Conservation (phyloP, 371 early-diverging fungal genomes). For the Smittium mucronatum region DNA sequence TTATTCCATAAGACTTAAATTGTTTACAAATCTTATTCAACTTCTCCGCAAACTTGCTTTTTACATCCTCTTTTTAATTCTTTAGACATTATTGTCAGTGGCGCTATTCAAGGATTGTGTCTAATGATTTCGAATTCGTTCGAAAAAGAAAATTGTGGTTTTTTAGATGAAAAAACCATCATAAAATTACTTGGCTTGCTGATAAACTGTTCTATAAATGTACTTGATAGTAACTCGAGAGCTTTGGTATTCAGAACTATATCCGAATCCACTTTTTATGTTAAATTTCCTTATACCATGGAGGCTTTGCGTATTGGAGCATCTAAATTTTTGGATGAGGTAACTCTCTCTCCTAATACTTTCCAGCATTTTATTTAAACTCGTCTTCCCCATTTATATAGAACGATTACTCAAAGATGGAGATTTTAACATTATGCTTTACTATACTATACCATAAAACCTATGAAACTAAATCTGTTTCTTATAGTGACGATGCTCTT, state of each 20-base stretch:
- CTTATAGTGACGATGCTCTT: constrained; percentile 6
- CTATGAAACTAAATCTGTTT: background rate
- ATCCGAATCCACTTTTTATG: background rate
- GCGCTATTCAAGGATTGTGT: background rate
- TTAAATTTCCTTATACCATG: constrained; percentile 44
- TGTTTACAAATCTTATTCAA: no score
- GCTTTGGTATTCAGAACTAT: background rate
- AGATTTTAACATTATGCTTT: constrained; percentile 9
- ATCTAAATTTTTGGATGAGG: constrained; percentile 56
- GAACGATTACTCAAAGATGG: background rate
- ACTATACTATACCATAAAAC: background rate
- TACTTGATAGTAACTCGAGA: background rate
- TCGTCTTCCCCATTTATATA: no score
- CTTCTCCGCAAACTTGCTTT: no score
- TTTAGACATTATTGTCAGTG: background rate
- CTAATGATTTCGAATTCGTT: constrained; percentile 17
- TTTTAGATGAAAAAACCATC: background rate
- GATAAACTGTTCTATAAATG: background rate
- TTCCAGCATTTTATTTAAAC: no score
- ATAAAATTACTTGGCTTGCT: background rate
- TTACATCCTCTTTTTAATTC: no score
- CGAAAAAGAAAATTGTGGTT: background rate
- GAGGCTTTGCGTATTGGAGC: constrained; percentile 68
- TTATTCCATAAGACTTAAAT: no score
- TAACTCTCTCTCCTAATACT: no score